Conservation (phyloP, 148 eudicot genomes). For the Rhododendron griersonianum region DNA sequence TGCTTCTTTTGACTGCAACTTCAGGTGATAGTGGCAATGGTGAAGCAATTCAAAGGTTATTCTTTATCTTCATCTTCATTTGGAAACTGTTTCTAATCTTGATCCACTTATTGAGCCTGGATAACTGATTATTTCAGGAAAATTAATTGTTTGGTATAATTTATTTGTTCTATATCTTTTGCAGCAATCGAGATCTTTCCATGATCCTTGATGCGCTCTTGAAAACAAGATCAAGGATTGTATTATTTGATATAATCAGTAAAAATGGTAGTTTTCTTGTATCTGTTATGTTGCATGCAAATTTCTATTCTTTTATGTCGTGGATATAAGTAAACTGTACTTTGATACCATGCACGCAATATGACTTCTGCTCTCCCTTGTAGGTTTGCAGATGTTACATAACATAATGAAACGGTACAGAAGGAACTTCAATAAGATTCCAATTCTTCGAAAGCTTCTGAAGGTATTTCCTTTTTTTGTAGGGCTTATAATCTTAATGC, state of each 20-base stretch:
- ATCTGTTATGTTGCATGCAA: not conserved
- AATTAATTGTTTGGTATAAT: not conserved
- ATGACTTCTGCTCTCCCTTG: constrained; percentile 10
- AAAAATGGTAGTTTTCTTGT: constrained; percentile 63
- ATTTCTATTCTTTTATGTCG: not conserved
- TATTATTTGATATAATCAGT: constrained; percentile 74
- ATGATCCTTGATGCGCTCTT: constrained; percentile 91
- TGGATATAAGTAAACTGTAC: not conserved
- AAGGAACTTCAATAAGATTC: constrained; percentile 70
- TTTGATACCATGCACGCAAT: not conserved
- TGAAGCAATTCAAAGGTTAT: constrained; percentile 85
- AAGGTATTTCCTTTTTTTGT: constrained; percentile 38
- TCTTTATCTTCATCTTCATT: constrained; percentile 12
- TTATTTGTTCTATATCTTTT: constrained; percentile 11
- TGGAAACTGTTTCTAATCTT: not conserved
- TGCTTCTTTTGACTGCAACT: constrained; percentile 78
- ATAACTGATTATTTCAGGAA: not conserved
- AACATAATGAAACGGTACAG: constrained; percentile 83
- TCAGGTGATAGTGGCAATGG: constrained; percentile 78
- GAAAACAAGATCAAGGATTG: constrained; percentile 79
- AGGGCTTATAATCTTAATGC: not conserved
- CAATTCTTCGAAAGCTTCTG: constrained; percentile 90
- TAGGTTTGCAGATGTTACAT: constrained; percentile 97
- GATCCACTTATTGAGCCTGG: not conserved
- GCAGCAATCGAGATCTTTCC: constrained; percentile 94